Evolutionary conservation across 176 grass and related monocot species (phyloP).

Genomic region (Zea mays): DNA sequence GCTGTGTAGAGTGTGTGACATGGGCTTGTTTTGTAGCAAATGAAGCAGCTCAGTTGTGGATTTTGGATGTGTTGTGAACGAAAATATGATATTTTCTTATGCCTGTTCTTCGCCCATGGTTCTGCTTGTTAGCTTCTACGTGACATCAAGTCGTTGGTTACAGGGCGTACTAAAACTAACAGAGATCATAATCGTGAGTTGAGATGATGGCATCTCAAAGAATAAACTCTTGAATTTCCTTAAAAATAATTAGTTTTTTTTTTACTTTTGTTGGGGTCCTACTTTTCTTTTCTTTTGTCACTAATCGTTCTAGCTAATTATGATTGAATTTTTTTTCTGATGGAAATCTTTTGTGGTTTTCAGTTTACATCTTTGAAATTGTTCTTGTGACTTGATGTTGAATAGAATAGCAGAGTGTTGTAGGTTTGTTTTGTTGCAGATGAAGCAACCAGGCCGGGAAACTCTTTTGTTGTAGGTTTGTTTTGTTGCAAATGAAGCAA

Average conservation of each 20-base stretch:
- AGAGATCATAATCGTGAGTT: not conserved
- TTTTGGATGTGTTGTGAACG: not conserved
- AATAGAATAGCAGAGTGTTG: not conserved
- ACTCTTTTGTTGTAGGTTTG: not conserved
- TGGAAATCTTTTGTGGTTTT: not conserved
- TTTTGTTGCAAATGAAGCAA: not conserved
- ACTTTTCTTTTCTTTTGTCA: not conserved
- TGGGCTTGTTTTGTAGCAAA: not conserved
- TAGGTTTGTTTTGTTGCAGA: not conserved
- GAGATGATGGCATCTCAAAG: not conserved
- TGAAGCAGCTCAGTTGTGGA: not conserved
- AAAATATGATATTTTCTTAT: not conserved
- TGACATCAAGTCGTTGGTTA: not conserved
- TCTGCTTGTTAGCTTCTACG: constrained; percentile 21
- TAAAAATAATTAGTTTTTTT: not conserved
- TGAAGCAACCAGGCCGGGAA: not conserved
- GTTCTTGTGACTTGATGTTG: not conserved
- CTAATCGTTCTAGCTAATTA: not conserved
- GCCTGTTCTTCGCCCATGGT: not conserved
- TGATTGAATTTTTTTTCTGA: too few relatives aligned
- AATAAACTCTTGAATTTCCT: not conserved
- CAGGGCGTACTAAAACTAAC: not conserved
- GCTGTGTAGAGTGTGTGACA: not conserved
- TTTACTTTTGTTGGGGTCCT: not conserved
- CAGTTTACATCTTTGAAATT: not conserved